Conservation (phyloP, 202 grass and related monocot species). For the Brachypodium distachyon region DNA sequence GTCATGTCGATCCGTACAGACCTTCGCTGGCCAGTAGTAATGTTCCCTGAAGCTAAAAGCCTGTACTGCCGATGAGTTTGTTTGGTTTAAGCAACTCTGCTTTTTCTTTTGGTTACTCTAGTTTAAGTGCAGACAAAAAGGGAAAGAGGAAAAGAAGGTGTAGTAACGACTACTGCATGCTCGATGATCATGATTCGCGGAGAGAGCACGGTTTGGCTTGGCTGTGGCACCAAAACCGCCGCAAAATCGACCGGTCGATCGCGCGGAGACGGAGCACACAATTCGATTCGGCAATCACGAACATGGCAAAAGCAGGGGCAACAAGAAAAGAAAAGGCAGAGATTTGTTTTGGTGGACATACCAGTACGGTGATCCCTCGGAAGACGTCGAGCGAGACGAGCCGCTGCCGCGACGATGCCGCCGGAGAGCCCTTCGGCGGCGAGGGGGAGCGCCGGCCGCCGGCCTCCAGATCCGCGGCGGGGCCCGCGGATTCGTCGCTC, state of each 20-base stretch:
- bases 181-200: conserved; percentile 20
- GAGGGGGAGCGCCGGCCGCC: background rate
- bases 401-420: conserved; percentile 17
- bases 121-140: conserved; percentile 39
- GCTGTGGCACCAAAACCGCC: background rate
- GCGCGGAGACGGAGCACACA: background rate
- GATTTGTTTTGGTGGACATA: conserved; percentile 2
- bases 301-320: background rate
- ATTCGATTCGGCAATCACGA: background rate
- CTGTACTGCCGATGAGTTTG: background rate
- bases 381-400: conserved; percentile 97
- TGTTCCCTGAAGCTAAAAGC: conserved; percentile 15
- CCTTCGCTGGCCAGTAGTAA: background rate
- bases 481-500: conserved; percentile 9
- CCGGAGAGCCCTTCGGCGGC: background rate
- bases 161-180: background rate
- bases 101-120: conserved; percentile 5
- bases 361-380: conserved; percentile 79
- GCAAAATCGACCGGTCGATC: background rate
- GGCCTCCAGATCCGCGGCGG: conserved; percentile 39
- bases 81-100: conserved; percentile 18
- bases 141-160: background rate
- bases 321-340: background rate
- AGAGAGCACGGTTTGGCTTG: background rate
- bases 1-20: background rate